A percentile compares a stretch with the other conserved stretches of the same genome.
These are phyloP conservation scores for Lepiota subincarnata DNA, from an alignment of 768 basidiomycete genomes.

Conservation along the genomic window DNA sequence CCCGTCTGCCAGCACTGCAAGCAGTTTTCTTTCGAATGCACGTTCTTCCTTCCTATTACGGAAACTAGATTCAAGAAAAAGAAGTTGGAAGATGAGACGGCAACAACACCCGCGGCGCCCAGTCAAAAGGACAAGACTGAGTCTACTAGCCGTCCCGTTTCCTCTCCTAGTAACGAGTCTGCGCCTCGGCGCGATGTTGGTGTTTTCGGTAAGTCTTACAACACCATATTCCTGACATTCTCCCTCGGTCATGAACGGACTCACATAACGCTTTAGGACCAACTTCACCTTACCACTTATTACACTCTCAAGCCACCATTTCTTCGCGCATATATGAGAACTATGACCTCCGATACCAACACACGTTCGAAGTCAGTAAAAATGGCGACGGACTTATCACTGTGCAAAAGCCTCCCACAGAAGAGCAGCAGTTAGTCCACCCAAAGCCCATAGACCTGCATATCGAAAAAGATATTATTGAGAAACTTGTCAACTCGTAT, in stretches of 20 bases:
- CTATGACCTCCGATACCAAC: conserved; percentile 86
- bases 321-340: conserved; percentile 81
- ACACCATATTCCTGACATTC: conserved; percentile 12
- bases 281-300: conserved; percentile 78
- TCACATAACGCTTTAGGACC: conserved; percentile 64
- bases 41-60: conserved; percentile 96
- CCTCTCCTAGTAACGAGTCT: conserved; percentile 37
- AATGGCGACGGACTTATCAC: conserved; percentile 86
- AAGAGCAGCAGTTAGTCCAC: conserved; percentile 50
- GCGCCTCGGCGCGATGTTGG: conserved; percentile 52
- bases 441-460: conserved; percentile 67
- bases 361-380: conserved; percentile 81
- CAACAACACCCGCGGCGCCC: conserved; percentile 8
- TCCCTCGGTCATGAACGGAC: conserved; percentile 29
- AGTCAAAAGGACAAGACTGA: conserved; percentile 27
- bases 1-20: conserved; percentile 92
- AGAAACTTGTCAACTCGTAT: conserved; percentile 85
- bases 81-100: conserved; percentile 68
- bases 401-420: conserved; percentile 58
- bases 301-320: conserved; percentile 87
- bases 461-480: conserved; percentile 73
- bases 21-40: conserved; percentile 90
- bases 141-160: conserved; percentile 26
- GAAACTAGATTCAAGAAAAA: conserved; percentile 99
- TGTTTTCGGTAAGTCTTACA: conserved; percentile 51